Conservation (phyloP, 2,329 filamentous ascomycete genomes). For the Dothidotthia symphoricarpi region DNA sequence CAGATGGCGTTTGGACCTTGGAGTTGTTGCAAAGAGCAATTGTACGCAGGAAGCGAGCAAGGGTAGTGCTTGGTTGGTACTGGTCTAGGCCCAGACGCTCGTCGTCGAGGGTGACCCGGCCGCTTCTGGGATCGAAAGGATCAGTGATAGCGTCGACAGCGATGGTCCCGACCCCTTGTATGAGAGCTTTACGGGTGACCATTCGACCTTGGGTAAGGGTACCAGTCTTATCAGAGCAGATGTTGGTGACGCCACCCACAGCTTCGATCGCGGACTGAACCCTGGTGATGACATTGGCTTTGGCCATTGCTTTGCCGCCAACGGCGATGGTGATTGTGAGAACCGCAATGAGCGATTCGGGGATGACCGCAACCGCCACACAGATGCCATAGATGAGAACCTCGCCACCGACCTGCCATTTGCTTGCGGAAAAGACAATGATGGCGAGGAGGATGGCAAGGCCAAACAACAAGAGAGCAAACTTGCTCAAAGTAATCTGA, state of each 20-base stretch:
- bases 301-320: slow-evolving; percentile 44
- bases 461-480: slow-evolving; percentile 76
- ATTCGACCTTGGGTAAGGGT: slow-evolving; percentile 44
- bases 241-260: slow-evolving; percentile 44
- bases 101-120: slow-evolving; percentile 33
- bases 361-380: slow-evolving; percentile 49
- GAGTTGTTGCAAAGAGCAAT: slow-evolving; percentile 44
- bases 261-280: slow-evolving; percentile 43
- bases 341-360: slow-evolving; percentile 60
- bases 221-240: slow-evolving; percentile 44
- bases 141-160: slow-evolving; percentile 37
- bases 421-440: slow-evolving; percentile 65
- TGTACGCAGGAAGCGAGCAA: slow-evolving; percentile 36
- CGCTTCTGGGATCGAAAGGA: slow-evolving; percentile 38
- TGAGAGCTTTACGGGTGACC: slow-evolving; percentile 41
- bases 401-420: slow-evolving; percentile 43
- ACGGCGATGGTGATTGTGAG: slow-evolving; percentile 64
- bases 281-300: slow-evolving; percentile 43
- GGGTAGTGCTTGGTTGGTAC: slow-evolving; percentile 17
- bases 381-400: slow-evolving; percentile 51
- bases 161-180: slow-evolving; percentile 36
- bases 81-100: slow-evolving; percentile 26
- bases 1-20: slow-evolving; percentile 30
- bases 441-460: slow-evolving; percentile 69
- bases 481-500: slow-evolving; percentile 80